These are phyloP conservation scores for Leccinum huronense DNA, from an alignment of 1,284 basidiomycete genomes.

Conservation along the genomic window DNA sequence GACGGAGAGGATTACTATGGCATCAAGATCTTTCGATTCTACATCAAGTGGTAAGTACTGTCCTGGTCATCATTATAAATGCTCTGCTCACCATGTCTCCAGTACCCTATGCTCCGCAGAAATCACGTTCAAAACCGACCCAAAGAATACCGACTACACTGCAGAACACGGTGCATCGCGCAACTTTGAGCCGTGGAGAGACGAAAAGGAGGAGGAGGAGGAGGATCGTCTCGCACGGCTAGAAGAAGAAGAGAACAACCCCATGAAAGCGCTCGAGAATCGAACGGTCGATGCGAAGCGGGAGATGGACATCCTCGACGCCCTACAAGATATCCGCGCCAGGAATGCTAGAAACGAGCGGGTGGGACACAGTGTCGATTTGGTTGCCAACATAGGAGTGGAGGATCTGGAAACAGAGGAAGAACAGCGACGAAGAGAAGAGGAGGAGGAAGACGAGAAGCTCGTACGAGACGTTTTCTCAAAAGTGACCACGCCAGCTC, in stretches of 20 bases:
- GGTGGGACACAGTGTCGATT: constrained; percentile 63
- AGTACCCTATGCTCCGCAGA: constrained; percentile 94
- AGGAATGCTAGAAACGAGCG: constrained; percentile 91
- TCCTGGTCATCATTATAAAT: not conserved
- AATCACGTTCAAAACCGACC: constrained; percentile 99
- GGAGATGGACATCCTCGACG: constrained; percentile 98
- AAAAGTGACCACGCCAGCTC: constrained; percentile 54
- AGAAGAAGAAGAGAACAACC: constrained; percentile 89
- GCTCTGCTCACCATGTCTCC: constrained; percentile 9
- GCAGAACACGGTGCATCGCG: constrained; percentile 93
- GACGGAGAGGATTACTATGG: constrained; percentile 97
- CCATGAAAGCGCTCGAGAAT: constrained; percentile 96
- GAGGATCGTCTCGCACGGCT: constrained; percentile 76
- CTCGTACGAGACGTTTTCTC: constrained; percentile 85
- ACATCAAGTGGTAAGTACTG: constrained; percentile 70
- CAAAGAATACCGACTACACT: constrained; percentile 93
- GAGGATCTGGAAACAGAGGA: constrained; percentile 72
- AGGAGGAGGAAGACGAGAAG: constrained; percentile 91
- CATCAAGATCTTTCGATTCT: constrained; percentile 91
- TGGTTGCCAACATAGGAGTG: constrained; percentile 54
- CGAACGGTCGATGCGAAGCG: constrained; percentile 88
- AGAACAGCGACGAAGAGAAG: constrained; percentile 58
- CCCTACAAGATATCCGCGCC: constrained; percentile 90
- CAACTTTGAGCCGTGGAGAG: constrained; percentile 93
- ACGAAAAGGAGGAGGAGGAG: constrained; percentile 72